Evolutionary conservation across 2,329 filamentous ascomycete genomes (phyloP).

Genomic region (Aureobasidium sp.): DNA sequence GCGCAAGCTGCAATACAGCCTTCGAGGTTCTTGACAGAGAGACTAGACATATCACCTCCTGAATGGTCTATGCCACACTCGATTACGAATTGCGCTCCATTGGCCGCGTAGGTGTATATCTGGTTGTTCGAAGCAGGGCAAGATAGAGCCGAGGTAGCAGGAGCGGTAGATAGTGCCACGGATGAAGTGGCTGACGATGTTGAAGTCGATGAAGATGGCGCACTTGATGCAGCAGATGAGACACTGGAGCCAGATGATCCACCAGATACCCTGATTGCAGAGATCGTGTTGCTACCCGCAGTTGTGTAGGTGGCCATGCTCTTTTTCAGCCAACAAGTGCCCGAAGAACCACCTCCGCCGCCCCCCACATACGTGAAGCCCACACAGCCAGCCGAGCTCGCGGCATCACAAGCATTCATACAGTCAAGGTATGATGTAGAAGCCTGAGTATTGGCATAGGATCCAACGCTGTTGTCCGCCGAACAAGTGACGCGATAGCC

Average conservation of each 20-base stretch:
- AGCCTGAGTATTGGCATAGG: slow-evolving; percentile 9
- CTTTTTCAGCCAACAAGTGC: slow-evolving; percentile 19
- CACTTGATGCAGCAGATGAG: neutral
- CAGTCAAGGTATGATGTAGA: slow-evolving; percentile 13
- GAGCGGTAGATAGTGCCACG: slow-evolving; percentile 11
- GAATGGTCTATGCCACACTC: slow-evolving; percentile 23
- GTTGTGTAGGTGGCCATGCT: slow-evolving; percentile 6
- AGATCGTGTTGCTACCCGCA: slow-evolving; percentile 12
- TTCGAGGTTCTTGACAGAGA: slow-evolving; percentile 15
- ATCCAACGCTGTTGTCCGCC: slow-evolving; percentile 12
- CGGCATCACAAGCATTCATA: slow-evolving; percentile 13
- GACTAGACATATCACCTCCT: slow-evolving; percentile 20
- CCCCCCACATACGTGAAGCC: slow-evolving; percentile 15
- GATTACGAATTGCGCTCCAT: slow-evolving; percentile 20
- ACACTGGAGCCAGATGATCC: neutral
- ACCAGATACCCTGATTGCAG: slow-evolving; percentile 8
- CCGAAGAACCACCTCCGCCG: slow-evolving; percentile 12
- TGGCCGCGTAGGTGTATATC: slow-evolving; percentile 14
- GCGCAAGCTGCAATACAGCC: slow-evolving; percentile 21
- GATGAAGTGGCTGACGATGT: neutral
- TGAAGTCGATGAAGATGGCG: neutral
- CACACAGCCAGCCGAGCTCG: slow-evolving; percentile 1
- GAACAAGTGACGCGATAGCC: slow-evolving; percentile 10
- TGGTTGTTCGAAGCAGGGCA: slow-evolving; percentile 18
- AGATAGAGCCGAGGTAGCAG: slow-evolving; percentile 13